Base-by-base conservation (phyloP, 176 grass and related monocot species). In the Microstegium vimineum region DNA sequence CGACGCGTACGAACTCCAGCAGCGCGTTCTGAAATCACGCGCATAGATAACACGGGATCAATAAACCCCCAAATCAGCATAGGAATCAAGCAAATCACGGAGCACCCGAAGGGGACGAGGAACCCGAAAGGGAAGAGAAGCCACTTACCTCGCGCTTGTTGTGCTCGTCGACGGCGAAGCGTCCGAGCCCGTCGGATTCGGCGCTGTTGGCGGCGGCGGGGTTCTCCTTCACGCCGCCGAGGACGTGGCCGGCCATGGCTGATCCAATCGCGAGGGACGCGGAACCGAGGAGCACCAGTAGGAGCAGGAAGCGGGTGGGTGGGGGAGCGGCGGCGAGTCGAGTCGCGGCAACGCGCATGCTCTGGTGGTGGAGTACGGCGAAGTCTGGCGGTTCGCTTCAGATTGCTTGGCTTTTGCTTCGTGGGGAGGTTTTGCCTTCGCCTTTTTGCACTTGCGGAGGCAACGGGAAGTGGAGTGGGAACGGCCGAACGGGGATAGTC, bases 121-220 rank as follows among this genome's bases (percentile, higher is more conserved):
- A 33, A 30, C 12, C 3, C 12, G 9, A 7, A 35, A 17, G 16
- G 11, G 28, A 22, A 31, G 0, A 20, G 28, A 28, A 3, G 11
- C 0, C 11, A 26, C 78, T 69, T 18, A 88, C 94, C 94, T 94
- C 56, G 71, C 87, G 89, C 83, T 92, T 97, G 88, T 97, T 97
- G 89, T 94, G 92, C 54, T 97, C 94, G 4, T 90, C 87, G 66
- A 97, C 94, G 74, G 92, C 92, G 75, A 94, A 94, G 78, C 92
- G 90, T 22, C 83, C 94, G 77, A 97, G 90, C 52, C 83, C 86
- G 71, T 92, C 92, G 60, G 93, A 66, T 45, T 97, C 88, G 57
- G 35, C 57, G 85, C 92, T 92, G 94, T 97, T 97, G 71, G 87
- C 82, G 3, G 77, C 82, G 64, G 33, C 77, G 72, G 87, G 87